A percentile compares a stretch with the other conserved stretches of the same genome.
Conservation (phyloP, 257 asterid genomes). For the Avicennia marina region DNA sequence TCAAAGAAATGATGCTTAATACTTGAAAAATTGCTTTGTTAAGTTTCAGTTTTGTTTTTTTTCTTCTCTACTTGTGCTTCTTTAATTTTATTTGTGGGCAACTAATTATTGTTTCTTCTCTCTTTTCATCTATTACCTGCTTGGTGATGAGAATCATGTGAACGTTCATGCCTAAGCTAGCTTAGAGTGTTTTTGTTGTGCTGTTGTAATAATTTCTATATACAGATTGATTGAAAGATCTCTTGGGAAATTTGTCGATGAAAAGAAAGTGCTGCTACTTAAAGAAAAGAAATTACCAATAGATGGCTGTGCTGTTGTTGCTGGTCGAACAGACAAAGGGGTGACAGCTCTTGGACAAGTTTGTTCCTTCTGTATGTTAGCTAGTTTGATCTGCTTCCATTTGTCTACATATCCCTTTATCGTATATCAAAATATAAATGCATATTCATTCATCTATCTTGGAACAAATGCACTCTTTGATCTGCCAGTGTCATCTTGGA, state of each 20-base stretch:
- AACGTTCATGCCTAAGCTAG: constrained; percentile 3
- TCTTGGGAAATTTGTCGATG: constrained; percentile 83
- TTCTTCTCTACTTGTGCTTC: no score
- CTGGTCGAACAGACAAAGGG: constrained; percentile 98
- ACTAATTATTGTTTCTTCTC: not conserved
- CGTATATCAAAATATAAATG: not conserved
- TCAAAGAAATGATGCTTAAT: no score
- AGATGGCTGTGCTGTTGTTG: constrained; percentile 72
- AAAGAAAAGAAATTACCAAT: constrained; percentile 74
- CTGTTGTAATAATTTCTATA: constrained; percentile 8
- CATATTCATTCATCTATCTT: constrained; percentile 1
- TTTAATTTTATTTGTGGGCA: not conserved
- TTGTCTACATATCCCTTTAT: constrained; percentile 2
- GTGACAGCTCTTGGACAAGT: constrained; percentile 92
- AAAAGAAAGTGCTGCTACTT: constrained; percentile 60
- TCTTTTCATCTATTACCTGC: not conserved
- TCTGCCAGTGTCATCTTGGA: constrained; percentile 5
- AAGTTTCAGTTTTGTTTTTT: no score
- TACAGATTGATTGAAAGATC: constrained; percentile 69
- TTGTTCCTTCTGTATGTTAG: constrained; percentile 84
- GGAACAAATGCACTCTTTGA: not conserved
- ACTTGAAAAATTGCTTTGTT: no score
- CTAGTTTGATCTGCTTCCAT: no score
- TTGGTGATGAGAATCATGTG: no score
- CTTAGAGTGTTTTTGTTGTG: not conserved